Percentiles rank a stretch among this genome's conserved stretches.
These are phyloP conservation scores for Myxozyma neglecta DNA, from an alignment of 805 yeast species.

Conservation along the genomic window DNA sequence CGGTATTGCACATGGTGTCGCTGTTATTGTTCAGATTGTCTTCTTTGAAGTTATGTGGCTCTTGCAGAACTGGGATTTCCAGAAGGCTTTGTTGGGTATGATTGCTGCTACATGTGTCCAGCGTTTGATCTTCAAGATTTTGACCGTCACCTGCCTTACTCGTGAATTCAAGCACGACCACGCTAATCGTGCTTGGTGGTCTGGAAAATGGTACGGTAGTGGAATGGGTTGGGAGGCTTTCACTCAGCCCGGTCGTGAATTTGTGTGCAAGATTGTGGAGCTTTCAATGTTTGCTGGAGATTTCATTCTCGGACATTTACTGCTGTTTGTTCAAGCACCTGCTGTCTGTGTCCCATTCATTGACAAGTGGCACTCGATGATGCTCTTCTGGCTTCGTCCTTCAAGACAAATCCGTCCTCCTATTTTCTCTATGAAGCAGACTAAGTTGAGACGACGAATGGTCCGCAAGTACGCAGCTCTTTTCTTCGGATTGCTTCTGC, in stretches of 20 bases:
- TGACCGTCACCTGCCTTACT: slow-evolving; percentile 76
- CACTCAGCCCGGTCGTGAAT: slow-evolving; percentile 96
- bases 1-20: slow-evolving; percentile 91
- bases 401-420: slow-evolving; percentile 97
- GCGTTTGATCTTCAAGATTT: slow-evolving; percentile 79
- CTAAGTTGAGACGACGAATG: slow-evolving; percentile 95
- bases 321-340: slow-evolving; percentile 88
- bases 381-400: slow-evolving; percentile 99
- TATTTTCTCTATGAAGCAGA: slow-evolving; percentile 93
- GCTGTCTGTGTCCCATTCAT: slow-evolving; percentile 77
- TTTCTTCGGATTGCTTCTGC: slow-evolving; percentile 65
- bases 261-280: slow-evolving; percentile 89
- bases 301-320: slow-evolving; percentile 86
- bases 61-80: slow-evolving; percentile 85
- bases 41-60: slow-evolving; percentile 98
- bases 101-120: slow-evolving; percentile 82
- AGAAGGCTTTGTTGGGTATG: slow-evolving; percentile 83
- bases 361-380: slow-evolving; percentile 97
- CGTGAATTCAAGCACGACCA: slow-evolving; percentile 96
- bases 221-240: slow-evolving; percentile 92
- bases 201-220: slow-evolving; percentile 97
- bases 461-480: slow-evolving; percentile 86
- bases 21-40: slow-evolving; percentile 81
- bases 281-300: slow-evolving; percentile 96
- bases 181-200: slow-evolving; percentile 98